A percentile compares a stretch with the other conserved stretches of the same genome.
Conservation (phyloP, 2,329 filamentous ascomycete species). For the Trichoderma hamatum region DNA sequence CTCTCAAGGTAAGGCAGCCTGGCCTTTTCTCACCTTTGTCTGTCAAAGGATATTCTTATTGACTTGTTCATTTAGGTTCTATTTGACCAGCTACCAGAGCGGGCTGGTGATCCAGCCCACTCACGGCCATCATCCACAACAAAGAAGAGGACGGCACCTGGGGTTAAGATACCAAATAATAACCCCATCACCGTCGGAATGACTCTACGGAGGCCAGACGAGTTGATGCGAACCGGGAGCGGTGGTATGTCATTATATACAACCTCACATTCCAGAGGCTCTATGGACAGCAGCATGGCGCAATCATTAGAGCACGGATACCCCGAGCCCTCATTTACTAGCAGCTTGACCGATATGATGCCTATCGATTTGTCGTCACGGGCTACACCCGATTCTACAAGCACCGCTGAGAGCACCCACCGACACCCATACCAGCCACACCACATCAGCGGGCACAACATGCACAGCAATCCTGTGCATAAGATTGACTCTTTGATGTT, state of each 20-base stretch:
- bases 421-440: slow-evolving; percentile 39
- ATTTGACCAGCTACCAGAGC: slow-evolving; percentile 81
- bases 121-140: slow-evolving; percentile 44
- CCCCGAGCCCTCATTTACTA: slow-evolving; percentile 43
- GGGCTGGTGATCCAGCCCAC: slow-evolving; percentile 62
- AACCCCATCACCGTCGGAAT: slow-evolving; percentile 39
- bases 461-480: slow-evolving; percentile 55
- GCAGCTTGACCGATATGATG: slow-evolving; percentile 50
- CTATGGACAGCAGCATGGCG: slow-evolving; percentile 41
- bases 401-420: slow-evolving; percentile 47
- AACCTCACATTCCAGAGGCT: slow-evolving; percentile 36
- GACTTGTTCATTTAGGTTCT: slow-evolving; percentile 58
- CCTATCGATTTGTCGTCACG: slow-evolving; percentile 50
- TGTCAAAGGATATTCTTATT: slow-evolving; percentile 20
- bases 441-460: slow-evolving; percentile 36
- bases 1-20: slow-evolving; percentile 66
- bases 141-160: slow-evolving; percentile 61
- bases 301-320: slow-evolving; percentile 38
- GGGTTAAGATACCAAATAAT: slow-evolving; percentile 38
- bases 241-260: slow-evolving; percentile 33
- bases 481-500: slow-evolving; percentile 82
- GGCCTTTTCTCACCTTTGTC: background rate
- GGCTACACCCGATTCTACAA: slow-evolving; percentile 49
- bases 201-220: slow-evolving; percentile 41
- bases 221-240: slow-evolving; percentile 39